Evolutionary conservation across 495 filamentous ascomycete genomes (phyloP), one percentile per base, ranked within the genome.

Genomic region (Pyrenopolyporus hunteri): DNA sequence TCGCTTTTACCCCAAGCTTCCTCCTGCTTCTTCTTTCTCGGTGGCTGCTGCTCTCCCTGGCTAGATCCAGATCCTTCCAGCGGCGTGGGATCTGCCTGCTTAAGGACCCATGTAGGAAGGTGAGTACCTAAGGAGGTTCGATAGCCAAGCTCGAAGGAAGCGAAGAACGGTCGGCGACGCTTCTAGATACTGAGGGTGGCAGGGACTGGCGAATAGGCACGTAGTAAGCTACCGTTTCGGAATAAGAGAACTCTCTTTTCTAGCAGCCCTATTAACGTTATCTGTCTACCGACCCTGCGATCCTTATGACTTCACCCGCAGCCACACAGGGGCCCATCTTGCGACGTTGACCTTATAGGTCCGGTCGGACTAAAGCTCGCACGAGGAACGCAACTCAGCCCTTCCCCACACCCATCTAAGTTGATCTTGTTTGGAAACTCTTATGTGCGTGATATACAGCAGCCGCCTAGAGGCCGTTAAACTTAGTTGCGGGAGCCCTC

Each of bases 371-470:
- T n/a, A n/a, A n/a, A 45, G 13, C 19, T 35, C 32, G 40, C 42
- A 56, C 53, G 29, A 39, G 53, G 47, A 56, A 47, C 47, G 23
- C 56, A 20, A 26, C 13, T 48, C 17, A n/a, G n/a, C n/a, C n/a
- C n/a, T n/a, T n/a, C n/a, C n/a, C n/a, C n/a, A n/a, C 53, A 33
- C 40, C 11, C 32, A 13, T 16, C 25, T 11, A 14, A 19, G 40
- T 8, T 19, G 26, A 19, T n/a, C 25, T 39, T 23, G 51, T 45
- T 14, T 43, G 36, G 37, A 4, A 32, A 16, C n/a, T 32, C 26
- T 36, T 14, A 22, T 8, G 7, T 23, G 39, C n/a, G n/a, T n/a
- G n/a, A n/a, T n/a, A n/a, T n/a, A n/a, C n/a, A n/a, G n/a, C n/a
- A n/a, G n/a, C n/a, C n/a, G n/a, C n/a, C n/a, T n/a, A n/a, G n/a